Conservation (phyloP, 768 basidiomycete species). For the Mycena floridula region DNA sequence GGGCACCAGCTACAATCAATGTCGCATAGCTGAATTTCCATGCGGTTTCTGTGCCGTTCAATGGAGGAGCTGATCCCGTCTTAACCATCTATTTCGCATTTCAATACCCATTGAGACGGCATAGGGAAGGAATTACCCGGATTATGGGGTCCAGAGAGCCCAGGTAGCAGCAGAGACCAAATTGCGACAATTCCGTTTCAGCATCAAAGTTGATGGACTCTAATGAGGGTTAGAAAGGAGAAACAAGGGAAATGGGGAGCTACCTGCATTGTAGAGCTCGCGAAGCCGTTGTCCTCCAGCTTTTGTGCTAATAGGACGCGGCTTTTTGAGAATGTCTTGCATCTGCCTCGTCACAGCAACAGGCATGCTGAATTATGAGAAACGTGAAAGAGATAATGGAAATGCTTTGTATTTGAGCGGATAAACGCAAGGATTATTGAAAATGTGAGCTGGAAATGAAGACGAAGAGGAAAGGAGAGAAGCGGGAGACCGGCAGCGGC, state of each 20-base stretch:
- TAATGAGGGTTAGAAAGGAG: too few relatives aligned
- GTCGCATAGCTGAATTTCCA: slow-evolving; percentile 37
- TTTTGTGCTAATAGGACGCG: neutral
- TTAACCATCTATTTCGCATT: slow-evolving; percentile 10
- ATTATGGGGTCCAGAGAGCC: neutral
- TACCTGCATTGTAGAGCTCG: neutral
- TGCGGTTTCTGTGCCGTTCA: slow-evolving; percentile 33
- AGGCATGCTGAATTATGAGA: too few relatives aligned
- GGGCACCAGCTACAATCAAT: slow-evolving; percentile 33
- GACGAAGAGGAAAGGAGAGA: too few relatives aligned
- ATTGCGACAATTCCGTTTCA: neutral
- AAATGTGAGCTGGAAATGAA: too few relatives aligned
- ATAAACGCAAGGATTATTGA: too few relatives aligned
- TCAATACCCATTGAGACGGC: neutral
- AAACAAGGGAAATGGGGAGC: neutral
- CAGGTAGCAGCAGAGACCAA: neutral
- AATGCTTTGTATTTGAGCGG: too few relatives aligned
- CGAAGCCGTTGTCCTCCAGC: neutral
- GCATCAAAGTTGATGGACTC: neutral
- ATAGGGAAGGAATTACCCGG: neutral
- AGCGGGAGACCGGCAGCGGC: too few relatives aligned
- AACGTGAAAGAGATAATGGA: too few relatives aligned
- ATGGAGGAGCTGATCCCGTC: slow-evolving; percentile 27
- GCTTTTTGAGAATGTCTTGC: too few relatives aligned
- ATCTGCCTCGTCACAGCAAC: too few relatives aligned